These are phyloP conservation scores for Gamsiella multidivaricata DNA, from an alignment of 192 early-diverging fungal species.

Conservation along the genomic window DNA sequence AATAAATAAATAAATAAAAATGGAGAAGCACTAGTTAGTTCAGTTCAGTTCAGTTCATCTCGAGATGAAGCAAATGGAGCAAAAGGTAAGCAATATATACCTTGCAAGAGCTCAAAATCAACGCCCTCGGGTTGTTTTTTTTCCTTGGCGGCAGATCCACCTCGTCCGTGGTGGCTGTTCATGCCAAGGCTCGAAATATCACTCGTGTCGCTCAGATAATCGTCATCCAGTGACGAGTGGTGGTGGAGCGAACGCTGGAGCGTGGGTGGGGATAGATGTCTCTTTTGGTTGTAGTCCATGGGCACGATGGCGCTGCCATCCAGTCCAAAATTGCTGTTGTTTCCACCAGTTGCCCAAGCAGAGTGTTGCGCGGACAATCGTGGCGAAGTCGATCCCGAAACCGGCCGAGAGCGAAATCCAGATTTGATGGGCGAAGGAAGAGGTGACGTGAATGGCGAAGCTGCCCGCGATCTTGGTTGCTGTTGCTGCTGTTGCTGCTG, in stretches of 20 bases:
- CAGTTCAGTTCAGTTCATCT: not conserved
- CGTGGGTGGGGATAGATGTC: constrained; percentile 33
- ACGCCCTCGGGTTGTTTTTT: constrained; percentile 81
- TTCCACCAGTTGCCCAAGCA: constrained; percentile 16
- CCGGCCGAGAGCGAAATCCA: constrained; percentile 49
- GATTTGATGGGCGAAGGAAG: constrained; percentile 48
- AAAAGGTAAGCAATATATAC: too few relatives aligned
- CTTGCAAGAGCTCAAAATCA: constrained; percentile 78
- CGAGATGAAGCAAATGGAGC: too few relatives aligned
- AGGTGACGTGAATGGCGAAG: constrained; percentile 41
- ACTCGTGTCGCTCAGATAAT: constrained; percentile 53
- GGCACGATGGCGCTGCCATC: constrained; percentile 39
- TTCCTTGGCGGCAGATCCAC: constrained; percentile 63
- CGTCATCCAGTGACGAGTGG: constrained; percentile 41
- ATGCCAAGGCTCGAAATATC: constrained; percentile 50
- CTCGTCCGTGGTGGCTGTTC: constrained; percentile 37
- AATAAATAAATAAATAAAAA: constrained; percentile 4
- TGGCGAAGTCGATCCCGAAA: constrained; percentile 46
- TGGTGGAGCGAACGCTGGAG: constrained; percentile 13
- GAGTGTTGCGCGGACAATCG: constrained; percentile 16
- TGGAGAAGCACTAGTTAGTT: not conserved
- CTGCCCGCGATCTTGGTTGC: constrained; percentile 27
- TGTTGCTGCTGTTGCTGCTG: constrained; percentile 25
- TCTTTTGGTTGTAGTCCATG: constrained; percentile 43
- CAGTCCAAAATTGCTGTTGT: constrained; percentile 9